Evolutionary conservation across 1,284 basidiomycete species (phyloP).

Genomic region (Pisolithus thermaeus): DNA sequence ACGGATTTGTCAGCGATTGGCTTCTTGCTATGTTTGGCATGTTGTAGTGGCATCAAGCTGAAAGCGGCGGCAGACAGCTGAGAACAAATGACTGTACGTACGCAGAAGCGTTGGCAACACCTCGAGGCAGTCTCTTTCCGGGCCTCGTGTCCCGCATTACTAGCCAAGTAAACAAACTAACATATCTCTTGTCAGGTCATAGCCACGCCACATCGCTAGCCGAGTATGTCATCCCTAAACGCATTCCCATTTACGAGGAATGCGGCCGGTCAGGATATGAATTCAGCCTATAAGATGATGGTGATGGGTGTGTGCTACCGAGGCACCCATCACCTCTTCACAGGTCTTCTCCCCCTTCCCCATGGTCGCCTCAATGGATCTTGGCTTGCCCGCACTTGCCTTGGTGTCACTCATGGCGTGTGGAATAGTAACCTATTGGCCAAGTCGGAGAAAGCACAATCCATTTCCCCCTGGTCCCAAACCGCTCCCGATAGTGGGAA

Average conservation of each 20-base stretch:
- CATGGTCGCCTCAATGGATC: slow-evolving; percentile 9
- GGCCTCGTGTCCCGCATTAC: background rate
- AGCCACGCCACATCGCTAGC: background rate
- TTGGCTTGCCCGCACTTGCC: slow-evolving; percentile 9
- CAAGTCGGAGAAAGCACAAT: background rate
- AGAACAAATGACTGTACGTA: background rate
- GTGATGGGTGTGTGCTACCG: background rate
- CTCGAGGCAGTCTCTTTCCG: slow-evolving; percentile 3
- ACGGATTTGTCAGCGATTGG: background rate
- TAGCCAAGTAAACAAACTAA: background rate
- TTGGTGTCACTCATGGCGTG: slow-evolving; percentile 3
- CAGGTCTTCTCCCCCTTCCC: slow-evolving; percentile 1
- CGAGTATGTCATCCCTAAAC: background rate
- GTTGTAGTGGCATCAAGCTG: background rate
- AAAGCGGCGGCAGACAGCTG: background rate
- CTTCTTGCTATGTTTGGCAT: background rate
- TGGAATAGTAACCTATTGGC: slow-evolving; percentile 11
- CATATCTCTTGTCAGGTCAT: background rate
- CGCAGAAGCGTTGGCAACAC: background rate
- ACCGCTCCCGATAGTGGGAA: slow-evolving; percentile 22
- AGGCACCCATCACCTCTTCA: background rate
- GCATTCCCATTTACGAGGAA: background rate
- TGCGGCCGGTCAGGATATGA: background rate
- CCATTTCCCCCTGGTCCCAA: slow-evolving; percentile 24
- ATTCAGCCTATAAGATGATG: background rate